Base-by-base conservation (phyloP, 2,329 filamentous ascomycete genomes). In the Neoscytalidium dimidiatum region DNA sequence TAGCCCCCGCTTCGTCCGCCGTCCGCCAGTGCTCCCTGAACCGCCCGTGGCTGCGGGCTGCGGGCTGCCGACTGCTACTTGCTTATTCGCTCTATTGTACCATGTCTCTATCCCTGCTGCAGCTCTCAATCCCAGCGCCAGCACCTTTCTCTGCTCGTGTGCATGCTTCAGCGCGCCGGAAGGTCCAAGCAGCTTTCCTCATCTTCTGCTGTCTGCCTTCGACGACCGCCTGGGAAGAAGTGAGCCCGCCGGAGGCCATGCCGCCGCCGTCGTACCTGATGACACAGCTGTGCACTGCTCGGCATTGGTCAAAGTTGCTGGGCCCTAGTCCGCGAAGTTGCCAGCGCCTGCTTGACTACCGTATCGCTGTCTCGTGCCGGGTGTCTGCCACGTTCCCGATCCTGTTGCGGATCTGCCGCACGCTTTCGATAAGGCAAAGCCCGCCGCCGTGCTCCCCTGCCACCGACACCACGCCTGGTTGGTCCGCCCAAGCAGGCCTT, bases 351-450 rank as follows among this genome's bases (percentile, higher is more conserved):
- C 13, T 31, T 28, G 48, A 11, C 49, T 7, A 19, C 23, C 7
- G 29, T 7, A 19, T 29, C 7, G 29, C 21, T 17, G 17, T 52
- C 49, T 52, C 28, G 28, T 35, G 49, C 11, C 49, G 49, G 43
- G 21, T 46, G 38, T 21, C 38, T 58, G 26, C 23, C 49, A 31
- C 53, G 26, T 19, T 58, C 53, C 53, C 53, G 53, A 58, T 44
- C 38, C 38, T 23, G 56, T 46, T 46, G 56, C 38, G 38, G 53
- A 58, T 58, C 53, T 43, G 17, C 51, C 51, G 51, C 51, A 21
- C 33, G 28, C 33, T 23, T 57, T 57, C 21, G 52, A 57, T 57
- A 57, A 57, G 33, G 33, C 33, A 57, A 57, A 21, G 52, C 29
- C 33, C 35, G 19, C 21, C 19, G 23, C n/a, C 4, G 13, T 41